A percentile compares a stretch with the other conserved stretches of the same genome.
Conservation (phyloP, 2,329 filamentous ascomycete genomes). For the Eutypa lata region DNA sequence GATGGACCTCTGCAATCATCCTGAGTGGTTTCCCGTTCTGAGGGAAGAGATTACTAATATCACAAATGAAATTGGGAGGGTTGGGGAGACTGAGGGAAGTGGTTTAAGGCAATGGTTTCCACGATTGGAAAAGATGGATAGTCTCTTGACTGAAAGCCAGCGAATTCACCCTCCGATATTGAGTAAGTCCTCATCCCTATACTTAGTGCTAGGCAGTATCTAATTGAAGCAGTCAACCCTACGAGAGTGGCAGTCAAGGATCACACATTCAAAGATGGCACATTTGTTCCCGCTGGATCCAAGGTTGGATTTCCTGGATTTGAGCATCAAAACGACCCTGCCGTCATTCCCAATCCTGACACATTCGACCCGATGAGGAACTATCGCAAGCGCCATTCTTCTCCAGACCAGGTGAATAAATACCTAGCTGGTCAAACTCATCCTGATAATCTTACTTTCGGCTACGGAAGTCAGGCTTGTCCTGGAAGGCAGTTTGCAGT, state of each 20-base stretch:
- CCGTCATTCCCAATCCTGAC: slow-evolving; percentile 5
- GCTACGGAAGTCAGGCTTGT: slow-evolving; percentile 12
- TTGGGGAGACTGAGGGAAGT: background rate
- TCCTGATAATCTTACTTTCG: slow-evolving; percentile 9
- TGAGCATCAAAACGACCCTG: slow-evolving; percentile 8
- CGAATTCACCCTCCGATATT: slow-evolving; percentile 8
- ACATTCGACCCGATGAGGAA: slow-evolving; percentile 13
- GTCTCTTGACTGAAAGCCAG: slow-evolving; percentile 10
- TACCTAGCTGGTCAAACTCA: slow-evolving; percentile 5
- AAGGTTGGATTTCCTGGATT: slow-evolving; percentile 5
- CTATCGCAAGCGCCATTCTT: slow-evolving; percentile 9
- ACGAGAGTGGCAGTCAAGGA: slow-evolving; percentile 7
- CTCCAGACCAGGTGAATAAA: slow-evolving; percentile 3
- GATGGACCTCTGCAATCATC: slow-evolving; percentile 12
- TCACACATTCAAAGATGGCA: slow-evolving; percentile 16
- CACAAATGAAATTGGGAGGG: slow-evolving; percentile 1
- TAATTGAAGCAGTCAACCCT: slow-evolving; percentile 5
- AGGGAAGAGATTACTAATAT: slow-evolving; percentile 8
- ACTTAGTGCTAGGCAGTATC: background rate
- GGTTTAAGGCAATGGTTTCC: slow-evolving; percentile 6
- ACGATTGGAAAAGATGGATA: slow-evolving; percentile 9
- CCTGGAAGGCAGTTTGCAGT: slow-evolving; percentile 8
- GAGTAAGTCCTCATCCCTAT: slow-evolving; percentile 3
- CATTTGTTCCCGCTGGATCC: slow-evolving; percentile 8
- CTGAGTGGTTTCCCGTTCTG: slow-evolving; percentile 9